Percentiles rank a stretch among this genome's conserved stretches.
Conservation (phyloP, 305 asterid species). For the Fraxinus latifolia region DNA sequence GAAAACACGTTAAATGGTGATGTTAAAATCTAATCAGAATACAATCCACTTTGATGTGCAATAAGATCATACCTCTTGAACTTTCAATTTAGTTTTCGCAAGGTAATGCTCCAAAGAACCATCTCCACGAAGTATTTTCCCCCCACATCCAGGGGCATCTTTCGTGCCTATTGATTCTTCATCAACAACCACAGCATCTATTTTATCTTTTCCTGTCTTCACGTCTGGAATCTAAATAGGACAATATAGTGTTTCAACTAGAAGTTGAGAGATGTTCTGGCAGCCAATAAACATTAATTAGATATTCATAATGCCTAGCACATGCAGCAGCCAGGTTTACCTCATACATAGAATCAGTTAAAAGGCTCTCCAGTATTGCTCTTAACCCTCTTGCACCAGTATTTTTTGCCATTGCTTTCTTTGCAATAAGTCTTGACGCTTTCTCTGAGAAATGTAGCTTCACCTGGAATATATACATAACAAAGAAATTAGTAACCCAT, state of each 20-base stretch:
- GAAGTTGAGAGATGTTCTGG: neutral
- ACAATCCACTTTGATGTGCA: neutral
- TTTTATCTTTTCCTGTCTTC: conserved; percentile 55
- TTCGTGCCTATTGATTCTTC: conserved; percentile 69
- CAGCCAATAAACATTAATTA: neutral
- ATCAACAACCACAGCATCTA: conserved; percentile 80
- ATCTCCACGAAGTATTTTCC: conserved; percentile 69
- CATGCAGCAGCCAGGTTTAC: conserved; percentile 35
- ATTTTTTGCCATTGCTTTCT: conserved; percentile 77
- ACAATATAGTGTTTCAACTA: conserved; percentile 1
- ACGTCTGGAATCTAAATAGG: conserved; percentile 70
- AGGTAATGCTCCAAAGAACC: conserved; percentile 69
- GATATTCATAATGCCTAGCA: conserved; percentile 1
- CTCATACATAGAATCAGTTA: conserved; percentile 92
- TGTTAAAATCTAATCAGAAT: conserved; percentile 17
- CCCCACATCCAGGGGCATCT: conserved; percentile 64
- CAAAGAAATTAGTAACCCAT: conserved; percentile 4
- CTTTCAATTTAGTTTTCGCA: conserved; percentile 37
- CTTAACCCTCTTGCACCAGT: conserved; percentile 96
- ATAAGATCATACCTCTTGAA: conserved; percentile 37
- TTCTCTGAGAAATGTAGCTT: conserved; percentile 73
- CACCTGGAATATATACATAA: conserved; percentile 46
- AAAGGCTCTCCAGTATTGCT: conserved; percentile 74
- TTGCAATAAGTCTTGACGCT: conserved; percentile 61
- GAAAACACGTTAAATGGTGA: conserved; percentile 12